Conservation (phyloP, 306 rosid species). For the Trifolium repens region DNA sequence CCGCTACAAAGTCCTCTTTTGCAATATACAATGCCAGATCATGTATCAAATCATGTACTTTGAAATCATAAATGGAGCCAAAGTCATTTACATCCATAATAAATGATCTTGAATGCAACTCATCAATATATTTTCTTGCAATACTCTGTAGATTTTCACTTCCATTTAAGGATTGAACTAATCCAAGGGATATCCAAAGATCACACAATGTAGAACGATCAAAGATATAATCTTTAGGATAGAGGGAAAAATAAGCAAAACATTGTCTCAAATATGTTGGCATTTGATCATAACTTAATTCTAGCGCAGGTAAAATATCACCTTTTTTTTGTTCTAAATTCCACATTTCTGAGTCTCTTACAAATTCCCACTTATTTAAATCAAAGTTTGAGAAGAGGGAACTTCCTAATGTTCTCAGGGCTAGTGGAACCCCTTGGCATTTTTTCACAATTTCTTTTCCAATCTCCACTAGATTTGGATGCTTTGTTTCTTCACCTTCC, state of each 20-base stretch:
- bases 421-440: not conserved
- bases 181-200: not conserved
- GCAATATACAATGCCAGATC: too few species aligned
- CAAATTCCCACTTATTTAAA: not conserved
- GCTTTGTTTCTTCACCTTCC: not conserved
- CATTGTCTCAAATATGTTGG: not conserved
- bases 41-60: not conserved
- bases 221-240: not conserved
- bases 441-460: conserved; percentile 7
- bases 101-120: not conserved
- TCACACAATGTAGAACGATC: too few species aligned
- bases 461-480: not conserved
- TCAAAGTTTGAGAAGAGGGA: not conserved
- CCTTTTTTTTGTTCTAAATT: too few species aligned
- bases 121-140: not conserved
- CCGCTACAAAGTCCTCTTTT: too few species aligned
- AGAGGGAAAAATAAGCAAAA: conserved; percentile 14
- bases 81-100: not conserved
- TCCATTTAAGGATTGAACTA: not conserved
- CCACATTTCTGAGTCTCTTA: too few species aligned
- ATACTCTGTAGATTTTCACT: not conserved
- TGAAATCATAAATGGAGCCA: not conserved
- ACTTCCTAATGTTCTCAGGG: not conserved
- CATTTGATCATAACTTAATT: too few species aligned
- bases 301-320: too few species aligned